phyloP scores from a whole-genome alignment of 495 filamentous ascomycete genomes.

The Aspergillus ellipticus region DNA sequence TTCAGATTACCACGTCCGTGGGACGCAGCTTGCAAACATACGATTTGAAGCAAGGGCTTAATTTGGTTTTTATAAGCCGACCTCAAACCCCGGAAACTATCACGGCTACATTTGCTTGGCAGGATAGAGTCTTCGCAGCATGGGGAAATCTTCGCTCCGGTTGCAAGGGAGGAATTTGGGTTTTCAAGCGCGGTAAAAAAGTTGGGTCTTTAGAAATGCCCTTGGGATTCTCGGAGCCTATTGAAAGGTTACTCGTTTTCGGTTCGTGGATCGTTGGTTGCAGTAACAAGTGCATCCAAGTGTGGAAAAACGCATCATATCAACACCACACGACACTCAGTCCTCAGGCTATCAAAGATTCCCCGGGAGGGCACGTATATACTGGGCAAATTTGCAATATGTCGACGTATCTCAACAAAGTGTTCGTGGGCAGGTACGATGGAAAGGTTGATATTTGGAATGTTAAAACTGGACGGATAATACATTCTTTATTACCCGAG shows the following conservation, averaged over 20 bases:
- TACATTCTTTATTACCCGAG: conserved; percentile 78
- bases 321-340: conserved; percentile 86
- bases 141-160: conserved; percentile 61
- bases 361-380: conserved; percentile 51
- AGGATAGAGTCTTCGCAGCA: conserved; percentile 79
- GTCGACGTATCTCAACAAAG: conserved; percentile 94
- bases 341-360: conserved; percentile 40
- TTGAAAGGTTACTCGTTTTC: conserved; percentile 75
- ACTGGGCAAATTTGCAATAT: conserved; percentile 73
- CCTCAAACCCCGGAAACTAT: conserved; percentile 84
- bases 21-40: conserved; percentile 90
- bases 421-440: conserved; percentile 80
- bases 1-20: conserved; percentile 94
- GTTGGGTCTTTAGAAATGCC: conserved; percentile 68
- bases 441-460: conserved; percentile 98
- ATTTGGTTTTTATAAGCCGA: conserved; percentile 84
- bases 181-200: conserved; percentile 91
- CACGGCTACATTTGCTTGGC: conserved; percentile 84
- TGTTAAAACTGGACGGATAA: conserved; percentile 78
- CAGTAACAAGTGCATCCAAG: conserved; percentile 68
- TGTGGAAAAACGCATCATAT: conserved; percentile 81
- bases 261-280: conserved; percentile 89
- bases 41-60: conserved; percentile 82
- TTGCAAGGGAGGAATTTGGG: conserved; percentile 71
- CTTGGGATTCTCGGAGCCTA: conserved; percentile 55